Conservation (phyloP, 495 filamentous ascomycete species). For the Sporormia fimetaria region DNA sequence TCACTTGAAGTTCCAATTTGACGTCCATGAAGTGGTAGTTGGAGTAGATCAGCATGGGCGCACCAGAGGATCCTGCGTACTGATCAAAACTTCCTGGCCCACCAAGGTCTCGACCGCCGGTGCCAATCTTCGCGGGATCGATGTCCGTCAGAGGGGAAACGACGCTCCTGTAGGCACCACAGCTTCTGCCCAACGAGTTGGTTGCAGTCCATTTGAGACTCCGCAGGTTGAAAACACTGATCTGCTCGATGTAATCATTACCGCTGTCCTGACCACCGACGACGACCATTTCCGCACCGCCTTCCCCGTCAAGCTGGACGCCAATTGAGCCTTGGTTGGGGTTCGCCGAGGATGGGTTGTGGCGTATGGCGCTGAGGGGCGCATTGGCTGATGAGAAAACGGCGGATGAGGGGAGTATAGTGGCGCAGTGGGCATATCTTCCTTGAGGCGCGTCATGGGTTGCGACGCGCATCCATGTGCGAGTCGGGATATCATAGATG, state of each 20-base stretch:
- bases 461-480: conserved; percentile 74
- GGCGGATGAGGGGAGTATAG: conserved; percentile 79
- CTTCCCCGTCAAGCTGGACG: conserved; percentile 74
- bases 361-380: conserved; percentile 72
- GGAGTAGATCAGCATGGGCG: conserved; percentile 93
- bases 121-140: conserved; percentile 61
- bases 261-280: conserved; percentile 92
- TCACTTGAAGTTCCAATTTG: conserved; percentile 85
- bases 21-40: conserved; percentile 99
- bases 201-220: conserved; percentile 93
- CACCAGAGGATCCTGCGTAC: conserved; percentile 37
- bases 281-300: conserved; percentile 93
- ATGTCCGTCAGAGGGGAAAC: conserved; percentile 70
- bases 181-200: conserved; percentile 70
- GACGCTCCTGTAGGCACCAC: conserved; percentile 91
- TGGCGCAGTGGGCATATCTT: conserved; percentile 92
- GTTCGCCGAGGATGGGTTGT: conserved; percentile 68
- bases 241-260: conserved; percentile 98
- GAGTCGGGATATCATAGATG: conserved; percentile 80
- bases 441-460: conserved; percentile 78
- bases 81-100: conserved; percentile 22
- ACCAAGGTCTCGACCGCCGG: conserved; percentile 33
- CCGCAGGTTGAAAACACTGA: conserved; percentile 95
- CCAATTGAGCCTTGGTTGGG: conserved; percentile 79
- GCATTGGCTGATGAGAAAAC: conserved; percentile 73